Conservation (phyloP, 2,329 filamentous ascomycete species). For the Teratosphaeria pseudoeucalypti region DNA sequence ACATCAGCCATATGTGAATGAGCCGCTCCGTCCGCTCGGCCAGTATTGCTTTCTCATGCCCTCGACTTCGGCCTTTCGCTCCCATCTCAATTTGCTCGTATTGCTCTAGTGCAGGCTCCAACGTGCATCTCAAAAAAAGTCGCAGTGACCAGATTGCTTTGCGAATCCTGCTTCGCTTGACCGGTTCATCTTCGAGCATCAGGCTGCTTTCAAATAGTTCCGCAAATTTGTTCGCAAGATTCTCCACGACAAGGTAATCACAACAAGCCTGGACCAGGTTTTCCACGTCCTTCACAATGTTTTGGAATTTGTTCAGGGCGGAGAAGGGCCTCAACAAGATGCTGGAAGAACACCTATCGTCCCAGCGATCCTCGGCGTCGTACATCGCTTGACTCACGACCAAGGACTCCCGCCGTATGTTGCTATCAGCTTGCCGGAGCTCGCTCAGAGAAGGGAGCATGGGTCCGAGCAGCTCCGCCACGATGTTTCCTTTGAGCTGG, state of each 20-base stretch:
- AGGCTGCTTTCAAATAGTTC: background rate
- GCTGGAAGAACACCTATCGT: background rate
- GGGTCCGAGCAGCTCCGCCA: background rate
- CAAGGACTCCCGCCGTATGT: background rate
- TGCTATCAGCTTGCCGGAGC: background rate
- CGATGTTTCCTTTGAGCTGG: background rate
- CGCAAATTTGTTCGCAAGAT: background rate
- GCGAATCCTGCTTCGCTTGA: background rate
- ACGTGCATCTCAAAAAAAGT: background rate
- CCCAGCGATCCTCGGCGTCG: background rate
- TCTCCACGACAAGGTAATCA: background rate
- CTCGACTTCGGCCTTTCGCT: background rate
- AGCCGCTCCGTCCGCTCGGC: background rate
- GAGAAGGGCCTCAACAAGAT: background rate
- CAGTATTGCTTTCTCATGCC: background rate
- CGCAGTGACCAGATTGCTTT: background rate
- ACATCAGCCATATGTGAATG: background rate
- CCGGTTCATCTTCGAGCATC: background rate
- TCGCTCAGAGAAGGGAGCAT: background rate
- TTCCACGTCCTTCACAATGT: background rate
- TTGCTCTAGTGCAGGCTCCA: background rate
- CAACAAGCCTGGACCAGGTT: background rate
- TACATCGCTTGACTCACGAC: background rate
- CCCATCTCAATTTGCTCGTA: background rate
- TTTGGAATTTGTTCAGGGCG: background rate